These are phyloP conservation scores for Boeremia lycopersici DNA, from an alignment of 2,329 filamentous ascomycete genomes.

Conservation along the genomic window DNA sequence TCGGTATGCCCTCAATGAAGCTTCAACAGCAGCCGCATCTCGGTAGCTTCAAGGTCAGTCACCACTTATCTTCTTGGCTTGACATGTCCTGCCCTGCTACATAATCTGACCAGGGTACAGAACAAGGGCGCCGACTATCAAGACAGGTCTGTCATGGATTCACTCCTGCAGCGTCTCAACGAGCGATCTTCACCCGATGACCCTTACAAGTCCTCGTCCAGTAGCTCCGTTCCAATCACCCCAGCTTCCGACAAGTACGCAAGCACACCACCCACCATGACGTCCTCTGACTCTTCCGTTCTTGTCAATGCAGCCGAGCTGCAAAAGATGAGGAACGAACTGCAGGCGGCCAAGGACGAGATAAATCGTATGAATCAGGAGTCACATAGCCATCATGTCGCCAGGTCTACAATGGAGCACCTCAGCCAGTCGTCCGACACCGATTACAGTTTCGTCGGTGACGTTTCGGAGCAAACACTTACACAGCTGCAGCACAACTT, in stretches of 20 bases:
- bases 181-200: slow-evolving; percentile 53
- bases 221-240: slow-evolving; percentile 67
- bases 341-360: slow-evolving; percentile 72
- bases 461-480: slow-evolving; percentile 59
- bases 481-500: slow-evolving; percentile 58
- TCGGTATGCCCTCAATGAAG: slow-evolving; percentile 26
- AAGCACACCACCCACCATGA: slow-evolving; percentile 37
- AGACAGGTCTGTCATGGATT: slow-evolving; percentile 57
- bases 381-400: slow-evolving; percentile 67
- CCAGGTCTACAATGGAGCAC: slow-evolving; percentile 65
- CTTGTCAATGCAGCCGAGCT: slow-evolving; percentile 63
- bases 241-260: slow-evolving; percentile 63
- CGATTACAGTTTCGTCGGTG: slow-evolving; percentile 53
- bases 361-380: slow-evolving; percentile 75
- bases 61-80: not conserved
- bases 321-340: slow-evolving; percentile 70
- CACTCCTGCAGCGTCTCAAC: slow-evolving; percentile 73
- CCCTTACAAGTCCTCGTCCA: slow-evolving; percentile 65
- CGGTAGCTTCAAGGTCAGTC: slow-evolving; percentile 44
- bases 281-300: slow-evolving; percentile 30
- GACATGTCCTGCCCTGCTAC: not conserved
- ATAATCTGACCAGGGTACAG: slow-evolving; percentile 47
- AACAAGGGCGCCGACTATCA: slow-evolving; percentile 53
- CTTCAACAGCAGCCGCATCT: slow-evolving; percentile 19
- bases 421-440: slow-evolving; percentile 58